Percentiles rank a stretch among this genome's conserved stretches.
These are phyloP conservation scores for Lichtheimia ramosa DNA, from an alignment of 371 early-diverging fungal genomes.

Conservation along the genomic window DNA sequence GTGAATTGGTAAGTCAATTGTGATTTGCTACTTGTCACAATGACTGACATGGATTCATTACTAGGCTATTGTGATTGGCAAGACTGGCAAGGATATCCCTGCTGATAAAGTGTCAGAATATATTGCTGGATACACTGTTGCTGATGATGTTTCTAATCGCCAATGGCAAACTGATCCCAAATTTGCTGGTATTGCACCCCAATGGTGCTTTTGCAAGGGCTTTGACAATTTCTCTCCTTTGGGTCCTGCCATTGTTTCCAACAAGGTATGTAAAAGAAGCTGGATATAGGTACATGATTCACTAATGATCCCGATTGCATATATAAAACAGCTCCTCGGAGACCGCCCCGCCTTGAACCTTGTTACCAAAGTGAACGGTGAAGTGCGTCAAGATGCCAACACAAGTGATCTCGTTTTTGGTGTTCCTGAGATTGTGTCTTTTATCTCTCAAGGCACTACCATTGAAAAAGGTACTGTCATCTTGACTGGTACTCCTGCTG, in stretches of 20 bases:
- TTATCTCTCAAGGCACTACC: slow-evolving; percentile 61
- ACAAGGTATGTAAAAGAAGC: slow-evolving; percentile 2
- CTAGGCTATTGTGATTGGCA: slow-evolving; percentile 57
- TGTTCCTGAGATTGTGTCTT: slow-evolving; percentile 46
- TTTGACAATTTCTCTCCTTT: slow-evolving; percentile 65
- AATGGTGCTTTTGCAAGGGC: slow-evolving; percentile 63
- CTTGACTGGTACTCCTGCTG: slow-evolving; percentile 62
- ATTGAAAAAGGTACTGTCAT: slow-evolving; percentile 61
- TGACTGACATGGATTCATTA: background rate
- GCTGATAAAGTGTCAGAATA: slow-evolving; percentile 44
- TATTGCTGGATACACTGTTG: slow-evolving; percentile 61
- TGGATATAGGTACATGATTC: no score
- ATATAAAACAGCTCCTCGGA: slow-evolving; percentile 25
- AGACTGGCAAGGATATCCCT: slow-evolving; percentile 51
- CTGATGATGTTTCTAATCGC: slow-evolving; percentile 60
- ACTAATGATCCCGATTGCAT: no score
- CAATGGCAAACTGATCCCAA: slow-evolving; percentile 53
- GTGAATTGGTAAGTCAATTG: slow-evolving; percentile 48
- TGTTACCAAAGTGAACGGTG: slow-evolving; percentile 44
- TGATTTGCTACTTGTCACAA: no score
- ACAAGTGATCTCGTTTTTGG: slow-evolving; percentile 54
- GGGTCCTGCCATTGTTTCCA: slow-evolving; percentile 56
- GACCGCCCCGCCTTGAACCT: slow-evolving; percentile 52
- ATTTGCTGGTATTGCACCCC: slow-evolving; percentile 32
- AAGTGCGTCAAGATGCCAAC: slow-evolving; percentile 51